These are phyloP conservation scores for Micromonas pusilla DNA, from an alignment of 139 green algal species.

Conservation along the genomic window DNA sequence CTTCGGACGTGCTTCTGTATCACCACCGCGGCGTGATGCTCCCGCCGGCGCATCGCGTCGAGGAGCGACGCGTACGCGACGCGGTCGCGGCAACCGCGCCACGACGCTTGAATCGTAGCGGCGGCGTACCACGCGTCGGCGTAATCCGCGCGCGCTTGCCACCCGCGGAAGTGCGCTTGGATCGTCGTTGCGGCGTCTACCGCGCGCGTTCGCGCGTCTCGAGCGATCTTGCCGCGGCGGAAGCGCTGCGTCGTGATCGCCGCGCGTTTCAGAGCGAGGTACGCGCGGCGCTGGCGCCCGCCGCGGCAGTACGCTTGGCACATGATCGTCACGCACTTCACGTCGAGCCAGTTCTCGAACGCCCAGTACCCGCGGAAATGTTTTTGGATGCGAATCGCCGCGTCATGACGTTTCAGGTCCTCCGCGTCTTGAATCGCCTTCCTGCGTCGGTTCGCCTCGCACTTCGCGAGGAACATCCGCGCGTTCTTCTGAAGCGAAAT, in stretches of 20 bases:
- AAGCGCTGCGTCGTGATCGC: neutral
- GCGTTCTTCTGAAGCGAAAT: neutral
- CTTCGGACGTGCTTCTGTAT: too few relatives aligned
- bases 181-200: neutral
- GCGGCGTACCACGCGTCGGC: too few relatives aligned
- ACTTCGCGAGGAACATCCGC: neutral
- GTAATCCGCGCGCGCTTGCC: neutral
- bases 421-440: neutral
- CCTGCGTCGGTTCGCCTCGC: neutral
- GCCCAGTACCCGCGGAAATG: neutral
- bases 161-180: neutral
- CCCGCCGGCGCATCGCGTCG: too few relatives aligned
- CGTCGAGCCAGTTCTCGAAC: neutral
- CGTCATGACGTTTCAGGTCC: neutral
- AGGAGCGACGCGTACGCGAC: too few relatives aligned
- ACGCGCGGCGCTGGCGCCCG: too few relatives aligned
- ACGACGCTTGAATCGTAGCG: too few relatives aligned
- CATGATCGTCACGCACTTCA: neutral
- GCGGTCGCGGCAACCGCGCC: too few relatives aligned
- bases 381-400: neutral
- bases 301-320: too few relatives aligned
- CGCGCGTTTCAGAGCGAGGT: neutral
- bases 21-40: too few relatives aligned
- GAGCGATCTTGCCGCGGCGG: neutral
- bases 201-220: neutral